These are phyloP conservation scores for Pulveroboletus sp. DNA, from an alignment of 768 basidiomycete genomes.

Conservation along the genomic window DNA sequence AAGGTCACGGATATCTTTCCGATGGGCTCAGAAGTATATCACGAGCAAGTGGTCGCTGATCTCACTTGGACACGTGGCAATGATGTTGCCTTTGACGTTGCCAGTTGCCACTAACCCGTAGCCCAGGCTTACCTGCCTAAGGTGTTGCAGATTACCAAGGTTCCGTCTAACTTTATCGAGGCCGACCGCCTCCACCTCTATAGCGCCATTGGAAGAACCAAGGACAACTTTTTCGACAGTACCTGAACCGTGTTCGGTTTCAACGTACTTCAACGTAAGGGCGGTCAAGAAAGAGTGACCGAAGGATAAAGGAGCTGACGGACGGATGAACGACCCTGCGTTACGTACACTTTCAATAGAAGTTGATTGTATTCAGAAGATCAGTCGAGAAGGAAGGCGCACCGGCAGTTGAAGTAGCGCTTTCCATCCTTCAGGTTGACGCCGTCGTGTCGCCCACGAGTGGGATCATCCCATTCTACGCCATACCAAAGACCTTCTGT, in stretches of 20 bases:
- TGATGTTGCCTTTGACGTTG: constrained; percentile 47
- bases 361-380: constrained; percentile 7
- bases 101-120: constrained; percentile 56
- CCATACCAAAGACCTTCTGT: constrained; percentile 82
- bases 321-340: constrained; percentile 80
- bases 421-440: constrained; percentile 69
- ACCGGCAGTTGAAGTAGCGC: constrained; percentile 79
- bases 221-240: constrained; percentile 62
- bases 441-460: constrained; percentile 86
- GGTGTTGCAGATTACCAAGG: constrained; percentile 57
- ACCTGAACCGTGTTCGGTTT: constrained; percentile 47
- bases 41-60: constrained; percentile 4
- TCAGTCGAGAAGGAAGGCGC: constrained; percentile 21
- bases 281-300: constrained; percentile 75
- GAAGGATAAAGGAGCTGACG: constrained; percentile 49
- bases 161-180: constrained; percentile 75
- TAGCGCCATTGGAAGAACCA: constrained; percentile 78
- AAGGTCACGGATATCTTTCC: constrained; percentile 67
- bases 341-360: constrained; percentile 45
- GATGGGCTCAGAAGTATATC: constrained; percentile 13
- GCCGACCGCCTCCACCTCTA: constrained; percentile 82
- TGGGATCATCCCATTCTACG: constrained; percentile 91
- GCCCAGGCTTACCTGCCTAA: constrained; percentile 82
- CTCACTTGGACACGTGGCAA: constrained; percentile 66
- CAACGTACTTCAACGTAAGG: constrained; percentile 74